Base-by-base conservation (phyloP, 2,329 filamentous ascomycete genomes). In the Lecanicillium sp. region DNA sequence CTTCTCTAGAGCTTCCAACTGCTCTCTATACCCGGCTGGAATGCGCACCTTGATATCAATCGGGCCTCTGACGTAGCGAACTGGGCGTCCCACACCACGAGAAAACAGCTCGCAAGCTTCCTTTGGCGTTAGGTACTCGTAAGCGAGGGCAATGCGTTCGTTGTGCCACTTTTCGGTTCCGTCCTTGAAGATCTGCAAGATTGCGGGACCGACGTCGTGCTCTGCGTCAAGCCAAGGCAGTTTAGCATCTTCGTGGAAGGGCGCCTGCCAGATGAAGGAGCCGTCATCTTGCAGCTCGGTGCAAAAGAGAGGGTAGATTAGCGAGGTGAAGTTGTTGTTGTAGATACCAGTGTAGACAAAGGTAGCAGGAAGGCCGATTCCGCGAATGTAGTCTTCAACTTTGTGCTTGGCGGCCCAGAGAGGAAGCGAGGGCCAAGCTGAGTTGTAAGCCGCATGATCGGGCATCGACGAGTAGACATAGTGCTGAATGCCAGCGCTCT, bases 401-500 rank as follows among this genome's bases (percentile, higher is more conserved):
- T 85, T 81, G 61, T 94, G 88, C 63, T 98, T 98, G 44, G 83
- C 81, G 4, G 85, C 81, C 90, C 92, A 98, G 38, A 95, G 74
- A 1, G 92, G 92, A 36, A 96, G 66, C 2, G 84, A 82, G 32
- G 84, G 87, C 87, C 88, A 95, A 34, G 63, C 58, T 19, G 79
- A 66, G 46, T 84, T 79, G 61, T 89, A 88, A 30, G 83, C 77
- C 13, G 84, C 82, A 60, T 97, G 89, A 53, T 97, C 89, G 4
- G 92, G 90, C 89, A 97, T 95, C 54, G 87, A 94, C 49, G 87
- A 94, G 66, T 96, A 98, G 57, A 98, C 77, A 61, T 88, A 96
- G 62, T 97, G 92, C 52, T 88, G 79, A 33, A 97, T 78, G 36
- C 85, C 81, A 29, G 83, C 84, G 51, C 75, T 80, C 60, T 92